Evolutionary conservation across 148 eudicot species (phyloP).

Genomic region (Persicaria maculosa): DNA sequence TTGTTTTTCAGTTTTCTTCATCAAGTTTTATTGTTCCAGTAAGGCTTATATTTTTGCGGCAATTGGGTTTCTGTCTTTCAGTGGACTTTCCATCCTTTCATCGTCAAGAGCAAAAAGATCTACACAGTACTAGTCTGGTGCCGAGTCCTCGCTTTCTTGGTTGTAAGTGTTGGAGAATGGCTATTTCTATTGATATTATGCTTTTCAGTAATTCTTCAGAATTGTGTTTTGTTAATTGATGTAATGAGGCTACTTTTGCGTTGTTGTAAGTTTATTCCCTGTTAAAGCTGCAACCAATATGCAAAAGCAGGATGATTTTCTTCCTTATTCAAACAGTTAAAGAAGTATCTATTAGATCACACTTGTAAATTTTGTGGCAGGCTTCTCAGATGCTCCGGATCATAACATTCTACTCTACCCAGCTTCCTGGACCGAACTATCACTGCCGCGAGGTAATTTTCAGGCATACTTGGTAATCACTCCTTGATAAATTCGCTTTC

Average conservation of each 20-base stretch:
- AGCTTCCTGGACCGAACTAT: slow-evolving; percentile 95
- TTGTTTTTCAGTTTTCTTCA: background rate
- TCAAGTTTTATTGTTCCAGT: background rate
- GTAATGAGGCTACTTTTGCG: background rate
- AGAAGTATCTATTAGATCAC: background rate
- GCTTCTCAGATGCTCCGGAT: slow-evolving; percentile 81
- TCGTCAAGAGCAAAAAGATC: slow-evolving; percentile 84
- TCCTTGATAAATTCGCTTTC: background rate
- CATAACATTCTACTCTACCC: slow-evolving; percentile 78
- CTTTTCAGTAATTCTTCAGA: background rate
- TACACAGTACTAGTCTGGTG: slow-evolving; percentile 97
- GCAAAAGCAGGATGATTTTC: background rate
- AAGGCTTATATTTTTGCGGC: background rate
- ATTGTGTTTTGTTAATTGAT: background rate
- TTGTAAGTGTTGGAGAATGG: slow-evolving; percentile 41
- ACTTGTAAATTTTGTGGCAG: slow-evolving; percentile 25
- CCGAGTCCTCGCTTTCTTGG: slow-evolving; percentile 89
- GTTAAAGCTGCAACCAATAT: background rate
- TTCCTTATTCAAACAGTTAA: background rate
- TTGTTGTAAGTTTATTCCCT: background rate
- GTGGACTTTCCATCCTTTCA: slow-evolving; percentile 99
- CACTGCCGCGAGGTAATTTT: slow-evolving; percentile 90
- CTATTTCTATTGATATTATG: background rate
- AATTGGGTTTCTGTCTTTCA: slow-evolving; percentile 28
- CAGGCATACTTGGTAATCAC: background rate